A percentile compares a stretch with the other conserved stretches of the same genome.
Evolutionary conservation across 2,329 filamentous ascomycete species (phyloP).

Genomic region (Apiospora malaysiana): DNA sequence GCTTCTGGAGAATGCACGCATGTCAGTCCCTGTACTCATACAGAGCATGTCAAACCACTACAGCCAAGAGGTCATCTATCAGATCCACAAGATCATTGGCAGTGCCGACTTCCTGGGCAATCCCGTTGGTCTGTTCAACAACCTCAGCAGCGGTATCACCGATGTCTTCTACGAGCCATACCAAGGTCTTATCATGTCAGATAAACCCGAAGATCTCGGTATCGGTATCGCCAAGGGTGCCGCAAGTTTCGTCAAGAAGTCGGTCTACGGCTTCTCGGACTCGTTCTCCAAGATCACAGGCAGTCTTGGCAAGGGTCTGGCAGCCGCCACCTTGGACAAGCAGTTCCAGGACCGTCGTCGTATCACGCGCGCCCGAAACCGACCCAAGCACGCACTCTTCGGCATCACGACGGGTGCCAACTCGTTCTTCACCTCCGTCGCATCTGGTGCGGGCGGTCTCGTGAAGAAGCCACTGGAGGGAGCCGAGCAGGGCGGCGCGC

Average conservation of each 20-base stretch:
- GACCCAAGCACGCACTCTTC: constrained; percentile 96
- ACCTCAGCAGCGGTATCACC: constrained; percentile 93
- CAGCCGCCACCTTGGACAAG: constrained; percentile 95
- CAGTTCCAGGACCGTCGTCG: constrained; percentile 97
- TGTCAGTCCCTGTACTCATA: constrained; percentile 83
- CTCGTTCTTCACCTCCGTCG: constrained; percentile 89
- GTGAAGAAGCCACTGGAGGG: constrained; percentile 94
- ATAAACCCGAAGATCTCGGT: constrained; percentile 92
- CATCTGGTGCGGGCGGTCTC: constrained; percentile 90
- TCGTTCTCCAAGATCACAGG: constrained; percentile 98
- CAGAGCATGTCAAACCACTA: constrained; percentile 93
- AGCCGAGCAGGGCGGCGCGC: constrained; percentile 90
- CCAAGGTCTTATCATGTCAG: constrained; percentile 94
- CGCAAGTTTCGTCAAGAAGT: constrained; percentile 97
- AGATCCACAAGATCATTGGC: constrained; percentile 96
- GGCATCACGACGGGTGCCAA: constrained; percentile 95
- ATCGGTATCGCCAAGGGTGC: constrained; percentile 96
- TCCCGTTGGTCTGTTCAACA: constrained; percentile 97
- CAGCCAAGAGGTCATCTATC: constrained; percentile 92
- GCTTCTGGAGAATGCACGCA: constrained; percentile 91
- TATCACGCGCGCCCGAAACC: constrained; percentile 90
- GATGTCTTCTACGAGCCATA: constrained; percentile 99
- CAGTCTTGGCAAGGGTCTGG: constrained; percentile 93
- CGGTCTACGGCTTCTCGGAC: constrained; percentile 95
- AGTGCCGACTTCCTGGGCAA: constrained; percentile 98